Evolutionary conservation across 2,329 filamentous ascomycete species (phyloP), one percentile per base, ranked within the genome.

Genomic region (Aspergillus sp.): DNA sequence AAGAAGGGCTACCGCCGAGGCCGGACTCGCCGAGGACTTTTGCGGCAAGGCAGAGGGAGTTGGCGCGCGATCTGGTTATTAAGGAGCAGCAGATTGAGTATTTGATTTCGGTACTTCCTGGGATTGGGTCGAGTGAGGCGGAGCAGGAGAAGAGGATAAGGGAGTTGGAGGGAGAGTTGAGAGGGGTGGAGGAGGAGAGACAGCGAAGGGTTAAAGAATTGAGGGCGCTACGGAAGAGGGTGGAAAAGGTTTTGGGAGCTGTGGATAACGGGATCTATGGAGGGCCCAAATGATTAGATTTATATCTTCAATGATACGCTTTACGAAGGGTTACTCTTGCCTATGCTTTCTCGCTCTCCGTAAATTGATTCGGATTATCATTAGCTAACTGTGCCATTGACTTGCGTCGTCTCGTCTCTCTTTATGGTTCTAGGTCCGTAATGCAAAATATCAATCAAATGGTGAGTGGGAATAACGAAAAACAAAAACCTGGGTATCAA

Each of bases 61-160:
- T 81, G 6, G 78, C 78, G n/a, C 72, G 77, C 3, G 79, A 81
- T 60, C 66, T 81, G 3, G 75, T 81, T 41, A 73, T 79, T 57
- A 81, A 81, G 65, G 76, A 79, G 54, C 76, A 80, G 68, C 79
- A 81, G 71, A 81, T 81, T 55, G 79, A 81, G 67, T 75, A 78
- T 51, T 60, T 81, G 52, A 77, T 81, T 43, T 73, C 73, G 6
- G 72, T 76, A 27, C 59, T 81, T 46, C 79, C 79, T 0, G 79
- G 79, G 15, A 76, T 80, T 27, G 77, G 73, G 11, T 72, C 71
- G 11, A 76, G 72, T 12, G 76, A 79, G 63, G 71, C 70, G 40
- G 73, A 79, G 67, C 79, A 81, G 62, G 76, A 77, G 59, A 65
- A 65, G 31, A 70, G 73, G 59, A 79, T 81, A 50, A 66, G 67